Base-by-base conservation (phyloP, 805 yeast species). In the Brettanomyces naardenensis region DNA sequence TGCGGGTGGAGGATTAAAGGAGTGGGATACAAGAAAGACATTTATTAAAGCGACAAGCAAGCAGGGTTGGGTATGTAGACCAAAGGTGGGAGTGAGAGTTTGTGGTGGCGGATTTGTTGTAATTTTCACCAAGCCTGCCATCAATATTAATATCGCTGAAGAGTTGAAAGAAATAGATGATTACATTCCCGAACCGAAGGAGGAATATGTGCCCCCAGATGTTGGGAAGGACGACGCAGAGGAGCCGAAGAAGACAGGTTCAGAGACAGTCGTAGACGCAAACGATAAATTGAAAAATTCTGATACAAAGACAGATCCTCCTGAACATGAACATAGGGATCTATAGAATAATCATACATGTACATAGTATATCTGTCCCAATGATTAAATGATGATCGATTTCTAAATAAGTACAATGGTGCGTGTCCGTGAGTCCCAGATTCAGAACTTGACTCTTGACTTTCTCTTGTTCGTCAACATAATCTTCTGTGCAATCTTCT, bases 401-500 rank as follows among this genome's bases (percentile, higher is more conserved):
- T n/a, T n/a, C n/a, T n/a, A n/a, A n/a, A n/a, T n/a, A n/a, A n/a
- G n/a, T n/a, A n/a, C n/a, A n/a, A n/a, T n/a, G n/a, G n/a, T n/a
- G n/a, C n/a, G n/a, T n/a, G n/a, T n/a, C n/a, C n/a, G n/a, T n/a
- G n/a, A n/a, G n/a, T n/a, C n/a, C n/a, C n/a, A n/a, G n/a, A n/a
- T n/a, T 65, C 69, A 66, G 54, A 71, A 64, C 59, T 58, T 66
- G 54, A 68, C 67, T 51, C 66, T 52, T 34, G 54, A 48, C 46
- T 51, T 54, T 47, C 66, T 71, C 68, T 74, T 76, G 67, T 80
- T 80, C 73, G 73, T 81, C 62, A 78, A 69, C 54, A 73, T 52
- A 19, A 80, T 73, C 69, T 71, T 73, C 54, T 69, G 55, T 18
- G 72, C 53, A 65, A 69, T 58, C 52, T 60, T 54, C 54, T 66